phyloP scores from a whole-genome alignment of 352 stramenopile genomes.

The Phytophthora pistaciae region DNA sequence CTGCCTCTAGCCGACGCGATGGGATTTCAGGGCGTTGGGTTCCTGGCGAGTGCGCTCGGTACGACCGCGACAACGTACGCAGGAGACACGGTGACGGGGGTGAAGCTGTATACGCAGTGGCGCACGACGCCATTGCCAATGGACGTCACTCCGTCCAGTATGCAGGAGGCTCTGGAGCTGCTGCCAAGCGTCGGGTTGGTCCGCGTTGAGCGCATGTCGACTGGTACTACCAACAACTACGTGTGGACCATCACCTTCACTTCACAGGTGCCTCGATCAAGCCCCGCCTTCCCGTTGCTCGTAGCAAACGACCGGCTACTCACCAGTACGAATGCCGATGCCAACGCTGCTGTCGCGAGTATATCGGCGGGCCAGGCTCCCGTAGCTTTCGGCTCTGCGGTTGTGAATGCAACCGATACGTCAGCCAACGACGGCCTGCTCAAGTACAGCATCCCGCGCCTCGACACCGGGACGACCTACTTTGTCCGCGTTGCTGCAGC shows the following conservation, averaged over 20 bases:
- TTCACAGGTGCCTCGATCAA: constrained; percentile 51
- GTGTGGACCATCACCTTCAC: constrained; percentile 93
- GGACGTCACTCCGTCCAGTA: constrained; percentile 60
- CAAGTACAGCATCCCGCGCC: constrained; percentile 63
- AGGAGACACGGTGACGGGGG: constrained; percentile 52
- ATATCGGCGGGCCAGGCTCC: constrained; percentile 43
- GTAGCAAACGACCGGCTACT: constrained; percentile 65
- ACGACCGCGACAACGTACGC: constrained; percentile 41
- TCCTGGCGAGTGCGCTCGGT: constrained; percentile 37
- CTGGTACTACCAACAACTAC: constrained; percentile 69
- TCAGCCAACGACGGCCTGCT: constrained; percentile 20
- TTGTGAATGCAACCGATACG: constrained; percentile 27
- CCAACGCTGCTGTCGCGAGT: constrained; percentile 39
- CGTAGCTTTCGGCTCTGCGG: constrained; percentile 41
- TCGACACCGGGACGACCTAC: constrained; percentile 72
- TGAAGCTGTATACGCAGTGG: constrained; percentile 60
- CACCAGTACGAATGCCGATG: constrained; percentile 19
- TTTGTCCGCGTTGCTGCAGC: constrained; percentile 82
- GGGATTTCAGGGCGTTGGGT: constrained; percentile 32
- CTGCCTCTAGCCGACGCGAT: constrained; percentile 60
- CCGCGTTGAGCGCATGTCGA: constrained; percentile 86
- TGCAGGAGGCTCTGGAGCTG: constrained; percentile 88
- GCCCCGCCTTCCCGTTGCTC: constrained; percentile 45
- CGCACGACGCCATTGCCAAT: constrained; percentile 64
- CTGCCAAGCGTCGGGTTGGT: constrained; percentile 92